Evolutionary conservation across 2,329 filamentous ascomycete genomes (phyloP).

Genomic region (Alternaria sp.): DNA sequence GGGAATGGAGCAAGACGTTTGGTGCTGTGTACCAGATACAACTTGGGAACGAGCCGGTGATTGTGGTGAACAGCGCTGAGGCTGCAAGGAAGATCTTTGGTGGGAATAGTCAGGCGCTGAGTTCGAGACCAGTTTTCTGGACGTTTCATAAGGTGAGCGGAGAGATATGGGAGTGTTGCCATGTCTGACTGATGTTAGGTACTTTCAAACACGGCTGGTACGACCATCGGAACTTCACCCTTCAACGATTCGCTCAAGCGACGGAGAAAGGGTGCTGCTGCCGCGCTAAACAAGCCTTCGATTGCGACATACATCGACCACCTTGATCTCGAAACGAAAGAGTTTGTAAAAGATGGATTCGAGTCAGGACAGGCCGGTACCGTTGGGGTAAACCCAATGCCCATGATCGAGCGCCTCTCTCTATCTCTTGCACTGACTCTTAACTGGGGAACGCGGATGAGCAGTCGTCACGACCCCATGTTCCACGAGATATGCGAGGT

Average conservation of each 20-base stretch:
- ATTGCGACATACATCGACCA: slow-evolving; percentile 68
- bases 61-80: slow-evolving; percentile 53
- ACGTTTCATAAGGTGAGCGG: slow-evolving; percentile 53
- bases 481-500: slow-evolving; percentile 69
- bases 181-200: slow-evolving; percentile 51
- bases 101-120: slow-evolving; percentile 51
- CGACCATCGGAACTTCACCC: slow-evolving; percentile 71
- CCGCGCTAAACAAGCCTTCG: slow-evolving; percentile 69
- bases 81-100: slow-evolving; percentile 52
- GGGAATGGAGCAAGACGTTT: slow-evolving; percentile 51
- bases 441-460: slow-evolving; percentile 70
- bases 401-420: slow-evolving; percentile 70
- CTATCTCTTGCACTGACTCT: slow-evolving; percentile 68
- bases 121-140: slow-evolving; percentile 53
- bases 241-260: slow-evolving; percentile 70
- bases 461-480: slow-evolving; percentile 64
- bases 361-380: slow-evolving; percentile 63
- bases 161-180: background rate
- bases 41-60: slow-evolving; percentile 53
- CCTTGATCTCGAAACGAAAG: slow-evolving; percentile 67
- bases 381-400: slow-evolving; percentile 67
- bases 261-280: slow-evolving; percentile 68
- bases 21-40: slow-evolving; percentile 56
- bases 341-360: slow-evolving; percentile 67
- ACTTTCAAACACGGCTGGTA: slow-evolving; percentile 69